Evolutionary conservation across 805 yeast species (phyloP).

Genomic region (Candida boleticola): DNA sequence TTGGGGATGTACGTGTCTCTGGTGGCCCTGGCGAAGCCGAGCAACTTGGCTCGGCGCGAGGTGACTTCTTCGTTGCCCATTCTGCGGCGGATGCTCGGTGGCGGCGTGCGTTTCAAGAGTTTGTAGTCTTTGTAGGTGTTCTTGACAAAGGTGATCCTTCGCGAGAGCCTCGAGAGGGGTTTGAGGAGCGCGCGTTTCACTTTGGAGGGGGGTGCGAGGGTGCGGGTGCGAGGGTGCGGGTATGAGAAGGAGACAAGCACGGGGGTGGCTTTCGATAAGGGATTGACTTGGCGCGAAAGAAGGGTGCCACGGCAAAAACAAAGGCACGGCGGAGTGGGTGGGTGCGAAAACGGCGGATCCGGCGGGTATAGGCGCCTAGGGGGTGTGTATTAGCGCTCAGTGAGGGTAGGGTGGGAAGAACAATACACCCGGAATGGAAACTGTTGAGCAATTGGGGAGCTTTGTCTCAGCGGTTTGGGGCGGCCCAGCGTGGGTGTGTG

Average conservation of each 20-base stretch:
- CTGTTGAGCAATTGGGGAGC: no score
- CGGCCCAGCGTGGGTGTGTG: no score
- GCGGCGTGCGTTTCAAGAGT: constrained; percentile 9
- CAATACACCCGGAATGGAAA: no score
- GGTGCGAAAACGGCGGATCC: no score
- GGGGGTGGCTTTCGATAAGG: no score
- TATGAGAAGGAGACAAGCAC: background rate
- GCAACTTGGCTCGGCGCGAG: constrained; percentile 45
- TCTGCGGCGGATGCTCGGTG: background rate
- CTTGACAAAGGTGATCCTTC: constrained; percentile 13
- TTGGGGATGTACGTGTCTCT: constrained; percentile 58
- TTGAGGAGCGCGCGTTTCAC: constrained; percentile 19
- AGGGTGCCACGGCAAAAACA: no score
- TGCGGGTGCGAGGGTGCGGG: background rate
- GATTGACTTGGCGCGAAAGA: no score
- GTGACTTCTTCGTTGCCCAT: background rate
- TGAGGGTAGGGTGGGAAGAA: no score
- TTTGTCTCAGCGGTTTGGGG: no score
- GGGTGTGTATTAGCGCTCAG: no score
- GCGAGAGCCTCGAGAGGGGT: constrained; percentile 10
- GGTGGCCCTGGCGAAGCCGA: constrained; percentile 53
- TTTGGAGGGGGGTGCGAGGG: background rate
- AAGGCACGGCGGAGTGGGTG: no score
- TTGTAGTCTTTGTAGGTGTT: constrained; percentile 34
- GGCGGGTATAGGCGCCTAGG: no score